Percentiles rank a stretch among this genome's conserved stretches.
Evolutionary conservation across 306 rosid genomes (phyloP).

Genomic region (Glycine soja): DNA sequence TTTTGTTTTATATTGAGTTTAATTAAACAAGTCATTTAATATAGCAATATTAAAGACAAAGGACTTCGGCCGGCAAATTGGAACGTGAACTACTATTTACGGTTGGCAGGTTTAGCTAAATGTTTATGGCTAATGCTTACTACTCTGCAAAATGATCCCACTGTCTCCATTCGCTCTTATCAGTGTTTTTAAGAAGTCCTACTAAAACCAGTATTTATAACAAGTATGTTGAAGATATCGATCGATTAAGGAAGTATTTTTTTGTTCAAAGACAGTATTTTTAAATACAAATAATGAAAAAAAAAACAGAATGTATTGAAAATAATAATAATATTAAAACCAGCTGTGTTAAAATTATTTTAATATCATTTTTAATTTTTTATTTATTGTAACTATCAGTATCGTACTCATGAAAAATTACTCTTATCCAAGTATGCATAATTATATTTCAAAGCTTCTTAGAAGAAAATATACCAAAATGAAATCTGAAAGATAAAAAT

Average conservation of each 20-base stretch:
- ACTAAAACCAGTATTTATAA: background rate
- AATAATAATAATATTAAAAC: background rate
- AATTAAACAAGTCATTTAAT: background rate
- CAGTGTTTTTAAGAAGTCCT: background rate
- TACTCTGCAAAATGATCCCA: background rate
- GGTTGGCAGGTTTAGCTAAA: background rate
- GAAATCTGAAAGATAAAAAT: background rate
- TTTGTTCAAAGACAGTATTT: background rate
- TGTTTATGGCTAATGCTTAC: background rate
- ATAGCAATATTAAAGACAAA: background rate
- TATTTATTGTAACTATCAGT: background rate
- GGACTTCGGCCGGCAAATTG: slow-evolving; percentile 10
- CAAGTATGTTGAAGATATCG: background rate
- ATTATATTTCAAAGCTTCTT: background rate
- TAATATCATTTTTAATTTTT: background rate
- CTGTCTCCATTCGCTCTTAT: background rate
- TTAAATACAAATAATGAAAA: background rate
- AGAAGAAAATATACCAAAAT: background rate
- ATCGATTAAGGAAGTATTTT: background rate
- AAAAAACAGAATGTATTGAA: background rate
- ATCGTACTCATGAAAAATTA: background rate
- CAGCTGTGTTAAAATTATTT: background rate
- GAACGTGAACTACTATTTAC: background rate
- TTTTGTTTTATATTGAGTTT: background rate
- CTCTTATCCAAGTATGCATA: background rate